Evolutionary conservation across 768 basidiomycete genomes (phyloP), one percentile per base, ranked within the genome.

Genomic region (Calocybe gangraenosa): DNA sequence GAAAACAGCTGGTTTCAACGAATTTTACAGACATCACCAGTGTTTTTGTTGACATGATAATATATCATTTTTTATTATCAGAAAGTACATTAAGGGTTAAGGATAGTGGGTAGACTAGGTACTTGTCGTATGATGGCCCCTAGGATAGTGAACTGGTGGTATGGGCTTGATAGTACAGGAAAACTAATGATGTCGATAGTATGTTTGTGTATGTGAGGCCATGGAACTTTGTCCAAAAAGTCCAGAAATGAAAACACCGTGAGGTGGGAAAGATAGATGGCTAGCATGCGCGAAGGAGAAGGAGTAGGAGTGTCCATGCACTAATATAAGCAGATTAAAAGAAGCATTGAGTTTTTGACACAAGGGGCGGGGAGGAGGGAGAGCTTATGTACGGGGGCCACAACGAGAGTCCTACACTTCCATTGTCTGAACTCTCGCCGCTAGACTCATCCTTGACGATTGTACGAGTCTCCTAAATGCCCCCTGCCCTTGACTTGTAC

Each of bases 391-490:
- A n/a, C 22, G 37, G 25, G 37, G 19, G 13, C 15, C 19, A 10
- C 32, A n/a, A n/a, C 34, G 30, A 21, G 25, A 3, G 7, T 11
- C 32, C 47, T 49, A 53, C 25, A 51, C 51, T 22, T 54, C 55
- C 22, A 51, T 33, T 13, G 23, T 33, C 30, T 45, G 39, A 22
- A 31, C 42, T 28, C 38, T 52, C 23, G 42, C 46, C 32, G 48
- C 47, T n/a, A 49, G 45, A 7, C 43, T 48, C 40, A 63, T 58
- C 45, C 53, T 55, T 22, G 63, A 64, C 49, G 59, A 55, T 21
- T 60, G 53, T 17, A 65, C 61, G 30, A 65, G 55, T 44, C 63
- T 52, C 49, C 58, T 59, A 23, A 68, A 58, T 28, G 63, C 53
- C 35, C 59, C 63, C 7, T 59, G 48, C 6, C 52, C 51, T 7